These are phyloP conservation scores for Chaetomium sp. DNA, from an alignment of 2,329 filamentous ascomycete species.

Conservation along the genomic window DNA sequence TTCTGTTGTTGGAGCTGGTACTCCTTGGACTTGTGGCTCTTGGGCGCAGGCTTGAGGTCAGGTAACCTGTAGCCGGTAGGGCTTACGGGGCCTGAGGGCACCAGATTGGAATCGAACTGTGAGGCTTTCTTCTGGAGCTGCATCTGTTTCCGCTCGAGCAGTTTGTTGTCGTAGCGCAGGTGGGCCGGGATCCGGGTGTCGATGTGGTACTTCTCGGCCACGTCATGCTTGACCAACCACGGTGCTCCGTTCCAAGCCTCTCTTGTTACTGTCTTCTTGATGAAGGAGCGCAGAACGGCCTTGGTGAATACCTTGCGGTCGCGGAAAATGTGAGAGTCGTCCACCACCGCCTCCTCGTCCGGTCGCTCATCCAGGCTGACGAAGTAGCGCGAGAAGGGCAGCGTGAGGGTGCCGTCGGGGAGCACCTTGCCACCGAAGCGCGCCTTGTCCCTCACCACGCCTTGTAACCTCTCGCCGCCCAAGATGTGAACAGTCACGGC, in stretches of 20 bases:
- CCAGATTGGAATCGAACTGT: constrained; percentile 45
- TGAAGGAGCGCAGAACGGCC: constrained; percentile 86
- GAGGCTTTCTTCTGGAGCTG: constrained; percentile 66
- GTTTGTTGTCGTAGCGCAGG: constrained; percentile 77
- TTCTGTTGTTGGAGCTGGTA: constrained; percentile 42
- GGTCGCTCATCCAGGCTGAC: constrained; percentile 71
- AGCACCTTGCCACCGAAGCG: constrained; percentile 66
- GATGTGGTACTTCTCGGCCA: constrained; percentile 83
- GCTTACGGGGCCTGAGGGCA: constrained; percentile 40
- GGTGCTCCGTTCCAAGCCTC: constrained; percentile 96
- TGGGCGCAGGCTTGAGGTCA: constrained; percentile 72
- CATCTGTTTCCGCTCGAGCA: constrained; percentile 73
- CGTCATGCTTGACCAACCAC: constrained; percentile 87
- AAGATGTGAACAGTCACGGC: constrained; percentile 72
- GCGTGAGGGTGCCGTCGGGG: constrained; percentile 69
- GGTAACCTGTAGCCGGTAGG: constrained; percentile 60
- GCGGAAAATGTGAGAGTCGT: constrained; percentile 78
- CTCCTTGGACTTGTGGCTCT: constrained; percentile 64
- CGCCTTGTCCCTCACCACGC: constrained; percentile 82
- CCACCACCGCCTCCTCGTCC: constrained; percentile 74
- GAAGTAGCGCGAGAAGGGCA: constrained; percentile 77
- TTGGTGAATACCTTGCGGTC: constrained; percentile 95
- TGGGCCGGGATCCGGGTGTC: constrained; percentile 83
- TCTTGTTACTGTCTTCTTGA: constrained; percentile 89
- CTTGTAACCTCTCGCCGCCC: constrained; percentile 69